A percentile compares a stretch with the other conserved stretches of the same genome.
Conservation (phyloP, 345 rosid species). For the Crucihimalaya himalaica region DNA sequence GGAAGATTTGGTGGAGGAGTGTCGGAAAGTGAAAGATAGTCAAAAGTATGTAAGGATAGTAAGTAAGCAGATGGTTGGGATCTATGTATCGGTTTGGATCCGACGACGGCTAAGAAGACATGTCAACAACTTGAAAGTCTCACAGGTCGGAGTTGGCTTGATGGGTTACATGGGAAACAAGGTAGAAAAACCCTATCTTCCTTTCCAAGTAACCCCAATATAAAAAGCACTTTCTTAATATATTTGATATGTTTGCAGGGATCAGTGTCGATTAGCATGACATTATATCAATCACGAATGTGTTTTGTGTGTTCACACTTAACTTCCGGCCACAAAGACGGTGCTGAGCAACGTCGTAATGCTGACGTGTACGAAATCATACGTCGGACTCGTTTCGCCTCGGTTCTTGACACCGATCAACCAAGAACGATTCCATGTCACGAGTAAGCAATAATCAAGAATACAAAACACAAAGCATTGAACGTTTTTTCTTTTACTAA, state of each 20-base stretch:
- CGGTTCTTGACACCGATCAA: conserved; percentile 64
- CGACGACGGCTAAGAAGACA: conserved; percentile 79
- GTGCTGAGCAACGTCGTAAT: conserved; percentile 90
- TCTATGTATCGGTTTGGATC: conserved; percentile 92
- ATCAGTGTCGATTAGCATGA: conserved; percentile 94
- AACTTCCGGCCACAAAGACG: conserved; percentile 94
- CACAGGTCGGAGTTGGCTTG: conserved; percentile 96
- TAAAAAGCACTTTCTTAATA: not conserved
- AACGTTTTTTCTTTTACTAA: not conserved
- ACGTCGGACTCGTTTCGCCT: conserved; percentile 74
- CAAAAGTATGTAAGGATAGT: conserved; percentile 75
- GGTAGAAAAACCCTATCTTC: conserved; percentile 52
- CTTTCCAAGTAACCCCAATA: conserved; percentile 3
- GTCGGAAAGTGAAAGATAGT: conserved; percentile 42
- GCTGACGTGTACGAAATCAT: conserved; percentile 86
- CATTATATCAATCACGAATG: conserved; percentile 82
- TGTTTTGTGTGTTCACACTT: conserved; percentile 99
- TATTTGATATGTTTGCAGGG: conserved; percentile 58
- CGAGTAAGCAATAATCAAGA: conserved; percentile 60
- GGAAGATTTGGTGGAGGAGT: conserved; percentile 35
- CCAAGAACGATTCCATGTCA: conserved; percentile 85
- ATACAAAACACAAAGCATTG: not conserved
- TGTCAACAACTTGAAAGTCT: conserved; percentile 86
- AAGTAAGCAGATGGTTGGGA: conserved; percentile 99
- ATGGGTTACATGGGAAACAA: conserved; percentile 99